These are phyloP conservation scores for Aureobasidium sp. DNA, from an alignment of 2,329 filamentous ascomycete genomes.

Conservation along the genomic window DNA sequence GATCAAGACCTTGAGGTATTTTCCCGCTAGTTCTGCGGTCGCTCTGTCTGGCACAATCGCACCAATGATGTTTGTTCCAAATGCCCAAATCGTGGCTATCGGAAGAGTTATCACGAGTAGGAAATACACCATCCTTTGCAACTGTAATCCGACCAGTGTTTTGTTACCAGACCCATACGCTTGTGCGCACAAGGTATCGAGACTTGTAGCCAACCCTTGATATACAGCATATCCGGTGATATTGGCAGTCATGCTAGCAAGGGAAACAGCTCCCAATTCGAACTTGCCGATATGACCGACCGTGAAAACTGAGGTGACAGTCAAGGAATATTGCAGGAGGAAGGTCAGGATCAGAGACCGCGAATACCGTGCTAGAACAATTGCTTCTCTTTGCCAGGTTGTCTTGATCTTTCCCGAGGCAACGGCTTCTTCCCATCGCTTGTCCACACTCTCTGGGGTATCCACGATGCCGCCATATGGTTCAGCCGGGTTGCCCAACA, in stretches of 20 bases:
- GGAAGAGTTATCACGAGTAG: constrained; percentile 65
- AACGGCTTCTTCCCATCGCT: constrained; percentile 79
- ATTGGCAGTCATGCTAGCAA: constrained; percentile 41
- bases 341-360: constrained; percentile 39
- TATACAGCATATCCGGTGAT: constrained; percentile 42
- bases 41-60: constrained; percentile 62
- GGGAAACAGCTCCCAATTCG: constrained; percentile 39
- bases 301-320: constrained; percentile 39
- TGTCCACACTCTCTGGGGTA: constrained; percentile 51
- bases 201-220: constrained; percentile 66
- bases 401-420: constrained; percentile 73
- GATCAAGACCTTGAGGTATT: constrained; percentile 63
- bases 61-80: constrained; percentile 55
- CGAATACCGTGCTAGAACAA: constrained; percentile 57
- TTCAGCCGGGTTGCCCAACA: constrained; percentile 23
- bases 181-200: constrained; percentile 87
- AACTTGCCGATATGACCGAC: constrained; percentile 41
- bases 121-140: constrained; percentile 73
- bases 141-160: constrained; percentile 75
- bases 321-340: constrained; percentile 40
- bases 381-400: constrained; percentile 82
- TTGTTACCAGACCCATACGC: constrained; percentile 81
- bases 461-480: constrained; percentile 41
- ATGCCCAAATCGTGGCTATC: constrained; percentile 63
- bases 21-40: constrained; percentile 62